Base-by-base conservation (phyloP, 179 eudicot genomes). In the Silene vulgaris region DNA sequence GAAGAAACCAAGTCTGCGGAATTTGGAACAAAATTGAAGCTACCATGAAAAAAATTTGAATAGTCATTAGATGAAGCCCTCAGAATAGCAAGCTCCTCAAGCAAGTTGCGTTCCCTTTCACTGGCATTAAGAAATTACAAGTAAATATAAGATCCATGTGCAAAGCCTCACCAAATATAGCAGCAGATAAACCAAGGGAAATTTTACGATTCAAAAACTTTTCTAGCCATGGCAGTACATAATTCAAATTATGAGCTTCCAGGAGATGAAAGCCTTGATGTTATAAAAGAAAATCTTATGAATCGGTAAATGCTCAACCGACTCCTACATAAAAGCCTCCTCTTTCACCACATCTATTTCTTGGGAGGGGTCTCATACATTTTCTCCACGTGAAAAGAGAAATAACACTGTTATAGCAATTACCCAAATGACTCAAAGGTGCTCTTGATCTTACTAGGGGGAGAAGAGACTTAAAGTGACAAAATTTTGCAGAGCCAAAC, bases 11-110 rank as follows among this genome's bases (percentile, higher is more conserved):
- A 37, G 30, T 75, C 8, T 16, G 70, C n/a, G 54, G 37, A 35
- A 20, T 69, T 48, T 20, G 17, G 3, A 63, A 30, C 20, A n/a
- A 26, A 71, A 74, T 67, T 67, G 75, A 11, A n/a, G 20, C 57
- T 84, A 89, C 90, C 86, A 54, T 76, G 70, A 40, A 75, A 65
- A 50, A 80, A 71, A 62, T 56, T 69, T 19, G 86, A 70, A 68
- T 77, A 67, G 57, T 74, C 69, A 59, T 77, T 71, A 40, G 75
- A 63, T 50, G 88, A 77, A 74, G 76, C 79, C 84, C 84, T 80
- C 72, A 86, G 78, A 32, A 87, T 84, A 56, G 94, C 90, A 84
- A 92, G 76, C 90, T 87, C 86, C 76, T 86, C 83, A 70, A 92
- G 82, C 68, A 92, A 86, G 30, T 69, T 78, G 60, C 83, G 85